A percentile compares a stretch with the other conserved stretches of the same genome.
Evolutionary conservation across 345 rosid species (phyloP).

Genomic region (Eucalyptus marginata): DNA sequence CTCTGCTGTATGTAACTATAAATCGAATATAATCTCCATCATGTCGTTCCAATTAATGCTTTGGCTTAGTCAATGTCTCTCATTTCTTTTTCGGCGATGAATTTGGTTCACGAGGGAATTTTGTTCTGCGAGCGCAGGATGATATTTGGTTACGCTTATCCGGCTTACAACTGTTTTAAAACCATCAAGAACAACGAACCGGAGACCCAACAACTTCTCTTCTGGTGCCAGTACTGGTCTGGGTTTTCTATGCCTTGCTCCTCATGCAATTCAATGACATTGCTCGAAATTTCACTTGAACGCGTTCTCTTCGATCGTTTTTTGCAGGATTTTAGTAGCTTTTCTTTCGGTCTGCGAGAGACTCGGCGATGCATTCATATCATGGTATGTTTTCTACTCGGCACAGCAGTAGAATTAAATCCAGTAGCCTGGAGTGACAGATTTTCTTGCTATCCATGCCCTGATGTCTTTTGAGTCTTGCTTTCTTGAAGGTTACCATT

Average conservation of each 20-base stretch:
- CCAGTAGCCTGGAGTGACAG: background rate
- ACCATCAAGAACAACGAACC: constrained; percentile 41
- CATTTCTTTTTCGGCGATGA: background rate
- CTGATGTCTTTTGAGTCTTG: background rate
- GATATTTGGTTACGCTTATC: constrained; percentile 69
- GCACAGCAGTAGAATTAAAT: background rate
- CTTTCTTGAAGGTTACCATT: constrained; percentile 59
- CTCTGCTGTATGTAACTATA: constrained; percentile 10
- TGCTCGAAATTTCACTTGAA: background rate
- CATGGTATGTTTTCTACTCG: constrained; percentile 22
- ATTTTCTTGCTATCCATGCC: background rate
- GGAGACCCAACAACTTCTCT: constrained; percentile 41
- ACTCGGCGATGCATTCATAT: constrained; percentile 56
- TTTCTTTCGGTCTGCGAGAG: constrained; percentile 54
- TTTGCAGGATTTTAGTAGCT: constrained; percentile 70
- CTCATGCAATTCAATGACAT: background rate
- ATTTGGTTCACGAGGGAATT: background rate
- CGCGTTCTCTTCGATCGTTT: background rate
- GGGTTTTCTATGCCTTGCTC: background rate
- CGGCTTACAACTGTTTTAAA: constrained; percentile 74
- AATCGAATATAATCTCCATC: background rate
- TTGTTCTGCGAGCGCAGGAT: constrained; percentile 14
- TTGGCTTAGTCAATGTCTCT: background rate
- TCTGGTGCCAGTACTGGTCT: constrained; percentile 90
- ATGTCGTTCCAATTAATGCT: background rate